Base-by-base conservation (phyloP, 2,329 filamentous ascomycete species). In the Colletotrichum sp. region DNA sequence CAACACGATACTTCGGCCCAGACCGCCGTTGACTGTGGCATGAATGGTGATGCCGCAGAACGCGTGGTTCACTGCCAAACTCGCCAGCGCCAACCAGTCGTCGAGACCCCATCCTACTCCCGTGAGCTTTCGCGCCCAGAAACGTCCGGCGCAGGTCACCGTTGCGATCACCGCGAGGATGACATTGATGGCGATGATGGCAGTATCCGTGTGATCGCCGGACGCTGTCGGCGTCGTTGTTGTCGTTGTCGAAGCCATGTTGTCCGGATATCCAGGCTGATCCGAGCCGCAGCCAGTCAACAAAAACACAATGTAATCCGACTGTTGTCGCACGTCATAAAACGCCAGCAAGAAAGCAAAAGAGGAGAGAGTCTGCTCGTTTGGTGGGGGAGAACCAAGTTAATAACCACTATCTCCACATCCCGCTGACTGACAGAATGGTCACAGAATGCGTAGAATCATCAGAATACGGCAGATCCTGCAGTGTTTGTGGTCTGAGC, bases 91-190 rank as follows among this genome's bases (percentile, higher is more conserved):
- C 24, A 72, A 26, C 69, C 69, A 72, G 60, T 72, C 69, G 62
- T 72, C 69, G 3, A 72, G 62, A 10, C 60, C 60, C 69, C 69
- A 72, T 57, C 62, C 62, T 16, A 67, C 16, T 9, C 69, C 62
- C 24, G 69, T 72, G 62, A 72, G 69, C 49, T 72, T 72, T 44
- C 69, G 44, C 26, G 69, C 69, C 69, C 69, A 72, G 24, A 72
- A 72, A 4, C 69, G 32, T 13, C 69, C 69, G 6, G 36, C 26
- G 18, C 69, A 72, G 13, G 69, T 72, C 6, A 72, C 16, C 9
- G 69, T 72, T 15, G 69, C 69, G n/a, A 72, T 72, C 18, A 59
- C 62, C 8, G 60, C 69, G 32, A 72, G 49, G 6, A 72, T 9
- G 12, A 72, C n/a, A 18, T 72, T 72, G 69, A 72, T 72, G 44